Conservation (phyloP, 805 yeast species). For the Lipomyces starkeyi region DNA sequence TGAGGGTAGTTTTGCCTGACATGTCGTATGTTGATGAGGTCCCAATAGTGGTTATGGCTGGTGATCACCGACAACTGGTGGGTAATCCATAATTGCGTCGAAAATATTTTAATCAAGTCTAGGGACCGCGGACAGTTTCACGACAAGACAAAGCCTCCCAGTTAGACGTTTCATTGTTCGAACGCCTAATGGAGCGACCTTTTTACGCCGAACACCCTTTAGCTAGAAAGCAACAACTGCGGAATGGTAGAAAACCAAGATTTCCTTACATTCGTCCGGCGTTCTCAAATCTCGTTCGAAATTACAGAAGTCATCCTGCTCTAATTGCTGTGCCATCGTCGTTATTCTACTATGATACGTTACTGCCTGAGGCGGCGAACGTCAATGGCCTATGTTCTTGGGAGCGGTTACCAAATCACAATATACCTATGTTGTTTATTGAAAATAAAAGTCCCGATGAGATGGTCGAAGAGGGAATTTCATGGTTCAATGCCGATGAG, state of each 20-base stretch:
- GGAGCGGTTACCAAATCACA: conserved; percentile 29
- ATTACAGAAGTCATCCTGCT: conserved; percentile 36
- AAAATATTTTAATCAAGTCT: not conserved
- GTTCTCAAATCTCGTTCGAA: conserved; percentile 31
- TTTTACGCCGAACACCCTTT: conserved; percentile 31
- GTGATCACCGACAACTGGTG: conserved; percentile 34
- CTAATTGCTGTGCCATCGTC: conserved; percentile 36
- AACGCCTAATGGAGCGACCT: conserved; percentile 29
- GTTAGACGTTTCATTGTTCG: conserved; percentile 32
- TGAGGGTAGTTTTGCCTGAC: conserved; percentile 30
- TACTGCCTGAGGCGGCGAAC: conserved; percentile 29
- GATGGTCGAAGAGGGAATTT: conserved; percentile 36
- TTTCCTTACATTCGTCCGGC: conserved; percentile 28
- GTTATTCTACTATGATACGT: conserved; percentile 32
- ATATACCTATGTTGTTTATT: conserved; percentile 30
- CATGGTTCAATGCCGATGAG: conserved; percentile 32
- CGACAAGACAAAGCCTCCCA: conserved; percentile 23
- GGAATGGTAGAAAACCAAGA: not conserved
- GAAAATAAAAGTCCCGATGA: conserved; percentile 29
- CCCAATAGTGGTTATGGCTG: conserved; percentile 37
- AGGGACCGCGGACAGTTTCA: conserved; percentile 34
- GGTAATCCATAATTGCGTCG: not conserved
- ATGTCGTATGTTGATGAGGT: conserved; percentile 8
- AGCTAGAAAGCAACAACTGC: conserved; percentile 22
- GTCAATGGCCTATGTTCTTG: conserved; percentile 24